These are phyloP conservation scores for Flaveria robusta DNA, from an alignment of 129 eudicot genomes.

Conservation along the genomic window DNA sequence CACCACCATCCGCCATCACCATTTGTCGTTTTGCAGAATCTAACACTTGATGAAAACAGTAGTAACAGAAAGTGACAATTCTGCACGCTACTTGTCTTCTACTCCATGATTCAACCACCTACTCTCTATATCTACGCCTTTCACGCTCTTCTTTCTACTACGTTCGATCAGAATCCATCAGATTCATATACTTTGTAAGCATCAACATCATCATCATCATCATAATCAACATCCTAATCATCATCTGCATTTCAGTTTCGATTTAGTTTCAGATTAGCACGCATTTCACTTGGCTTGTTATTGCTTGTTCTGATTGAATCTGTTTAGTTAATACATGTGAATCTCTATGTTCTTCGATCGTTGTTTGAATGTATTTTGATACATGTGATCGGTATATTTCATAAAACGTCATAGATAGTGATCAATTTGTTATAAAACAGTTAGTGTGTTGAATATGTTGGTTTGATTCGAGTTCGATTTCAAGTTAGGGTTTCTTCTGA, in stretches of 20 bases:
- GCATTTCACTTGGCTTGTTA: too few species aligned
- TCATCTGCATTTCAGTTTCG: neutral
- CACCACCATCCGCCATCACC: conserved; percentile 13
- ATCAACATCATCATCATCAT: too few species aligned
- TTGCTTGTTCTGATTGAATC: neutral
- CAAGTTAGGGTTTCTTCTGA: conserved; percentile 8
- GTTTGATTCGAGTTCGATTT: conserved; percentile 13
- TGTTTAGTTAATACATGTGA: conserved; percentile 8
- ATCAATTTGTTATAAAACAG: conserved; percentile 6
- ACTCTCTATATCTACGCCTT: conserved; percentile 18
- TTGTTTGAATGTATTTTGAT: neutral
- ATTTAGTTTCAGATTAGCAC: neutral
- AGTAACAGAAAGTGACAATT: conserved; percentile 30
- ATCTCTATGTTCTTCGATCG: neutral
- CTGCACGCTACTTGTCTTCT: conserved; percentile 32
- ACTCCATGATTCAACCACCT: conserved; percentile 24
- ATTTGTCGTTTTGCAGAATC: conserved; percentile 19
- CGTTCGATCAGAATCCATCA: conserved; percentile 9
- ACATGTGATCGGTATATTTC: neutral
- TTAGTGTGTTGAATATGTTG: neutral
- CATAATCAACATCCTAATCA: neutral
- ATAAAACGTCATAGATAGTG: neutral
- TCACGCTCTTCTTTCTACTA: neutral
- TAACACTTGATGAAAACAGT: neutral
- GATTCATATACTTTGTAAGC: conserved; percentile 22